Evolutionary conservation across 495 filamentous ascomycete species (phyloP).

Genomic region (Penicillium roqueforti): DNA sequence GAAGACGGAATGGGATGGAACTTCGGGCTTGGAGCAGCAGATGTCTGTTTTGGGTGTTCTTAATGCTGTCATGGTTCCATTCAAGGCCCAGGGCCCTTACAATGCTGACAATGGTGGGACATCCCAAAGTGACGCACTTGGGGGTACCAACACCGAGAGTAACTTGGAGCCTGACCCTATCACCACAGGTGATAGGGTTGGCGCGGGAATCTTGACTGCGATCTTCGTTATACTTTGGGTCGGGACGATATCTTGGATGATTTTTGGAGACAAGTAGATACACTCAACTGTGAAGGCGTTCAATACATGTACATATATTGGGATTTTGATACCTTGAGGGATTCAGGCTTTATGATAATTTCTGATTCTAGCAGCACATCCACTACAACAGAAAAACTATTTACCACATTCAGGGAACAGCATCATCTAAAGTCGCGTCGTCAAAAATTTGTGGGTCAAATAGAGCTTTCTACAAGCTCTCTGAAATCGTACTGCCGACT

Average conservation of each 20-base stretch:
- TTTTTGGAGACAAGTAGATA: constrained; percentile 8
- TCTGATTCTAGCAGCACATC: no score
- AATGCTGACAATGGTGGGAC: constrained; percentile 57
- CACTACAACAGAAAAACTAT: no score
- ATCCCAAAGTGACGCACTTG: constrained; percentile 52
- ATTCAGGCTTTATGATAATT: neutral
- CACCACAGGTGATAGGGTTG: constrained; percentile 51
- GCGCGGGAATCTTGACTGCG: constrained; percentile 58
- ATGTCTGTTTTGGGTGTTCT: constrained; percentile 55
- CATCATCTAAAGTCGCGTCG: no score
- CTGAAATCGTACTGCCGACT: no score
- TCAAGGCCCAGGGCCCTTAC: constrained; percentile 41
- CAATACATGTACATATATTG: neutral
- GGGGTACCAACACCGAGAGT: constrained; percentile 33
- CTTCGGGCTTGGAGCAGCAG: constrained; percentile 47
- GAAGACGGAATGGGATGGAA: constrained; percentile 38
- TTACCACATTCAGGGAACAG: no score
- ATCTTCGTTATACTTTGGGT: constrained; percentile 50
- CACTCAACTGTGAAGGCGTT: neutral
- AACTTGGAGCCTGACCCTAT: constrained; percentile 31
- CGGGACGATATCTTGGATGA: constrained; percentile 37
- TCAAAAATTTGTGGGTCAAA: no score
- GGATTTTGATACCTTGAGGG: neutral
- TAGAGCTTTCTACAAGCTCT: no score
- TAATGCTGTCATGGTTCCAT: constrained; percentile 42